Conservation (phyloP, 208 protist genomes). For the Trypanosoma theileri region DNA sequence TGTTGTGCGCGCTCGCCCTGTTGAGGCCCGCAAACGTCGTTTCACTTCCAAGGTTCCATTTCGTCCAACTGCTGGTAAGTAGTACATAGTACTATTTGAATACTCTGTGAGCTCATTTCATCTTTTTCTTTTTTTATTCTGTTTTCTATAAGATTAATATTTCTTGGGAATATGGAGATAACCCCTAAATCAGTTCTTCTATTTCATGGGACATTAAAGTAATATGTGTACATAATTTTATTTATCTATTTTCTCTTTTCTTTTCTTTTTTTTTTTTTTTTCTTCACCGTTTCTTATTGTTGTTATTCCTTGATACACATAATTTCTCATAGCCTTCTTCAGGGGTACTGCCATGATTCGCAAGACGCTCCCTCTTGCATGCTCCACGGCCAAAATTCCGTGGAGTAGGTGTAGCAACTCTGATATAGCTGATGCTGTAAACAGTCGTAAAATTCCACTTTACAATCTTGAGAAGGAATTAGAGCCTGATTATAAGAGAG, state of each 20-base stretch:
- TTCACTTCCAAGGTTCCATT: constrained; percentile 81
- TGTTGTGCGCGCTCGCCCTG: constrained; percentile 92
- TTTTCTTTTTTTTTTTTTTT: constrained; percentile 19
- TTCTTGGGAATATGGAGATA: constrained; percentile 11
- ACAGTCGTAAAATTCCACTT: constrained; percentile 75
- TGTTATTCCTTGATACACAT: constrained; percentile 3
- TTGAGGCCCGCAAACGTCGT: constrained; percentile 78
- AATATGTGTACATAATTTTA: constrained; percentile 8
- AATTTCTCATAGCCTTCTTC: not conserved
- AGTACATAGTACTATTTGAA: constrained; percentile 1
- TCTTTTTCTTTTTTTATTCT: constrained; percentile 30
- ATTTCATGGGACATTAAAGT: not conserved
- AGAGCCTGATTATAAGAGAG: constrained; percentile 85
- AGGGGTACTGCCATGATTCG: constrained; percentile 28
- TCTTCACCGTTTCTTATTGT: constrained; percentile 5
- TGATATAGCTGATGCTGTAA: constrained; percentile 74
- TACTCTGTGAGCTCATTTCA: not conserved
- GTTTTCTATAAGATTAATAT: constrained; percentile 4
- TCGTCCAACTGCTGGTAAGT: constrained; percentile 44
- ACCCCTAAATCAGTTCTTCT: not conserved
- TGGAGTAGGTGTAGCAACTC: constrained; percentile 68
- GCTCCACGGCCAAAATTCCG: constrained; percentile 20
- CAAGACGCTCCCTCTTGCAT: constrained; percentile 19
- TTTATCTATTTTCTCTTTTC: constrained; percentile 6
- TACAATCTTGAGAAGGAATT: constrained; percentile 85